Base-by-base conservation (phyloP, 2,329 filamentous ascomycete genomes). In the Chlorencoelia australis region DNA sequence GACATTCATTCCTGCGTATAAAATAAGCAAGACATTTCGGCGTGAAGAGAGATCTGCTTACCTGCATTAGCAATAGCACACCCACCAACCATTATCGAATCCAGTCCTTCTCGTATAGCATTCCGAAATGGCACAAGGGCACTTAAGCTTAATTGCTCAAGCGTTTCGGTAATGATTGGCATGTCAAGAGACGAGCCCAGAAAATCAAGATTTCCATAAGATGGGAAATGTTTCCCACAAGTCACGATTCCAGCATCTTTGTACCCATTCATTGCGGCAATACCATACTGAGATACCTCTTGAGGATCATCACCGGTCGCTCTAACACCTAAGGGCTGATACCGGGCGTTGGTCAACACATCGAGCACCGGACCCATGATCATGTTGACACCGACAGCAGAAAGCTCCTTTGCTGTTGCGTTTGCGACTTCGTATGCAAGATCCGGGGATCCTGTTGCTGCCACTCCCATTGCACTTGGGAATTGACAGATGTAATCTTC, bases 401-500 rank as follows among this genome's bases (percentile, higher is more conserved):
- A 79, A 18, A 96, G 74, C 59, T 96, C 91, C 49, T 89, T 83
- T 3, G 87, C 91, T 1, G 89, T 96, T 11, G 91, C 88, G 60
- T 89, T 88, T 39, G 87, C 89, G 37, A 96, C 78, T 49, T 89
- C 81, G 55, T 89, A 94, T 5, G 89, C 85, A 37, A 96, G 66
- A 8, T 91, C 77, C 22, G 79, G 79, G 8, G 81, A 88, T 16
- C 88, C 86, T 4, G 88, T 87, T 15, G 91, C 91, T n/a, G 89
- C 87, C 42, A 95, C 72, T 9, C 88, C 89, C 89, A 98, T 96
- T 44, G 89, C 84, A 54, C 88, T 94, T 7, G 91, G 91, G 50
- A 94, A 98, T 57, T 96, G 91, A 47, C 86, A 87, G 49, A 96
- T 89, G 57, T 88, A 91, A 53, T 91, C 85, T 50, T 94, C 87